A percentile compares a stretch with the other conserved stretches of the same genome.
These are phyloP conservation scores for Colletotrichum sublineola DNA, from an alignment of 2,329 filamentous ascomycete genomes.

Conservation along the genomic window DNA sequence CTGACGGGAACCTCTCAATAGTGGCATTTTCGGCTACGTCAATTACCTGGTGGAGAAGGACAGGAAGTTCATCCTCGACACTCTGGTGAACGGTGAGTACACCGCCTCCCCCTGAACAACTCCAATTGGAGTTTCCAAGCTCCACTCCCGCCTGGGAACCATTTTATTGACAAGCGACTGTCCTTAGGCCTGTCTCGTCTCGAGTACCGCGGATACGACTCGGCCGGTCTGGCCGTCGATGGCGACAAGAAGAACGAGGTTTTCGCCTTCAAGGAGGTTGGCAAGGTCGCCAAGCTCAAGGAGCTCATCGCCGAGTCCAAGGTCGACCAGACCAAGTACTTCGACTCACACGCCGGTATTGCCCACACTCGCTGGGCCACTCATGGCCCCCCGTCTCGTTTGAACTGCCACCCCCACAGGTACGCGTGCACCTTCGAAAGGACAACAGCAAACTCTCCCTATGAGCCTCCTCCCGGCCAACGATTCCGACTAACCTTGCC, in stretches of 20 bases:
- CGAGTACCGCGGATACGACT: slow-evolving; percentile 99
- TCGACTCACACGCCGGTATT: slow-evolving; percentile 98
- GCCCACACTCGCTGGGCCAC: slow-evolving; percentile 99
- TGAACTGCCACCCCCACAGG: slow-evolving; percentile 99
- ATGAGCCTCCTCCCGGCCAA: not conserved
- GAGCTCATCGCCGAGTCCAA: slow-evolving; percentile 88
- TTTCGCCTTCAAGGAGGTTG: slow-evolving; percentile 97
- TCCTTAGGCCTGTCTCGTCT: slow-evolving; percentile 86
- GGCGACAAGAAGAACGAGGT: slow-evolving; percentile 99
- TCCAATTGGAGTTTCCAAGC: slow-evolving; percentile 29
- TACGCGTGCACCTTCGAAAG: slow-evolving; percentile 60
- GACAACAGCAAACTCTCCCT: slow-evolving; percentile 25
- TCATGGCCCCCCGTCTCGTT: slow-evolving; percentile 90
- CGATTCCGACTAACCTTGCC: slow-evolving; percentile 41
- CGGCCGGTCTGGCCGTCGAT: slow-evolving; percentile 93
- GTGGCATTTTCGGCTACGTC: slow-evolving; percentile 98
- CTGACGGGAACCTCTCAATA: slow-evolving; percentile 52
- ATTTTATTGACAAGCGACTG: slow-evolving; percentile 48
- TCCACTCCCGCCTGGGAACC: slow-evolving; percentile 26
- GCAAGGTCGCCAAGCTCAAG: slow-evolving; percentile 98
- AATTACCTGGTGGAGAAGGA: slow-evolving; percentile 99
- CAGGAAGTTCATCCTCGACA: slow-evolving; percentile 95
- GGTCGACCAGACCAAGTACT: slow-evolving; percentile 90
- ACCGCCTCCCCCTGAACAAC: slow-evolving; percentile 41
- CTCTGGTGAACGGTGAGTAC: slow-evolving; percentile 89